These are phyloP conservation scores for Alternaria brassicicola DNA, from an alignment of 2,329 filamentous ascomycete species.

Conservation along the genomic window DNA sequence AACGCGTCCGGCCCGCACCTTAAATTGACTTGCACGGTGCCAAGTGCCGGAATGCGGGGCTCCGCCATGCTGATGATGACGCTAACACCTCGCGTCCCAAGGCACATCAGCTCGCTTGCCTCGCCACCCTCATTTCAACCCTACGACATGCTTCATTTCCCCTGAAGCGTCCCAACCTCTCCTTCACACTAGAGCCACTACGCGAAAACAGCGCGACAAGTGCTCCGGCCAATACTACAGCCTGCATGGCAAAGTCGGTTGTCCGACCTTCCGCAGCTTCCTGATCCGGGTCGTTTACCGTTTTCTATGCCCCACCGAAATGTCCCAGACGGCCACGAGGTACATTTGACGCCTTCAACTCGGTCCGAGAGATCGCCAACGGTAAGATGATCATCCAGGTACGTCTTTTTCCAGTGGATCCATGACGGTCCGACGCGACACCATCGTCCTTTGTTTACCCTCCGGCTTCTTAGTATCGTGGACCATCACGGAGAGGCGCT, in stretches of 20 bases:
- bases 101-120: constrained; percentile 14
- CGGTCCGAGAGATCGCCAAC: constrained; percentile 16
- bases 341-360: constrained; percentile 2
- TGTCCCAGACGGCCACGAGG: constrained; percentile 18
- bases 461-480: background rate
- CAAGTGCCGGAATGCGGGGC: constrained; percentile 15
- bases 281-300: constrained; percentile 12
- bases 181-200: background rate
- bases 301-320: constrained; percentile 1
- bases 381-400: constrained; percentile 1
- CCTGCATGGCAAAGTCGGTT: background rate
- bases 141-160: constrained; percentile 17
- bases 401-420: constrained; percentile 8
- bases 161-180: constrained; percentile 11
- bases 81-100: background rate
- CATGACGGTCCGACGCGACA: constrained; percentile 13
- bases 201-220: constrained; percentile 2
- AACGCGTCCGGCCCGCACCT: constrained; percentile 16
- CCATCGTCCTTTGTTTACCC: background rate
- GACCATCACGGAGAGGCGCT: constrained; percentile 2
- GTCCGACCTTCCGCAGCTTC: constrained; percentile 9
- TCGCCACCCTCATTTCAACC: constrained; percentile 8
- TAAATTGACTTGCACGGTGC: constrained; percentile 9
- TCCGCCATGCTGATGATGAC: constrained; percentile 5
- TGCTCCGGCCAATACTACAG: background rate